Percentiles rank a stretch among this genome's conserved stretches.
Conservation (phyloP, 1,284 basidiomycete genomes). For the Trametes polyzona region DNA sequence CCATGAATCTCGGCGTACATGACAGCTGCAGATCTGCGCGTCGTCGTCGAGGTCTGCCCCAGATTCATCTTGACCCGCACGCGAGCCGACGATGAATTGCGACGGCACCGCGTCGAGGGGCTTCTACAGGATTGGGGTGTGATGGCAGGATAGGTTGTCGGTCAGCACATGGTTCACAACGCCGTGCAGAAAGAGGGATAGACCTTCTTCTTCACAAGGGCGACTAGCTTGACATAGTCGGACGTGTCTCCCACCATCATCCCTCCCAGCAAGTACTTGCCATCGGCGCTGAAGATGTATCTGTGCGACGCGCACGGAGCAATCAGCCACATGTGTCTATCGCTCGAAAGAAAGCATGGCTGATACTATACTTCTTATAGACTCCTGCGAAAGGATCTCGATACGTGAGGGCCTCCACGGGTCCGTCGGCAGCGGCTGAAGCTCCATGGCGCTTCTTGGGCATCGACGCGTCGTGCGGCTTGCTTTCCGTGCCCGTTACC, state of each 20-base stretch:
- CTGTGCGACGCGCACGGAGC: constrained; percentile 25
- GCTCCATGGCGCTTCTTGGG: constrained; percentile 35
- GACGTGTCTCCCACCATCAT: constrained; percentile 83
- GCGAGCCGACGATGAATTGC: constrained; percentile 64
- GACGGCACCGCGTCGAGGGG: constrained; percentile 66
- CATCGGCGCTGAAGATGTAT: constrained; percentile 77
- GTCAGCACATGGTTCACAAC: neutral
- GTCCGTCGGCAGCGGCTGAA: constrained; percentile 41
- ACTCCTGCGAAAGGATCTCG: constrained; percentile 71
- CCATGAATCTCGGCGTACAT: constrained; percentile 38
- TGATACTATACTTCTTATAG: constrained; percentile 65
- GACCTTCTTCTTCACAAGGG: constrained; percentile 74
- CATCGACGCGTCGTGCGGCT: constrained; percentile 29
- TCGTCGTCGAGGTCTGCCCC: constrained; percentile 75
- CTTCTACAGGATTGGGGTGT: constrained; percentile 48
- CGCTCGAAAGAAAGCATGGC: neutral
- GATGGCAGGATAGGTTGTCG: constrained; percentile 6
- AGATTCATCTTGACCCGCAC: constrained; percentile 55
- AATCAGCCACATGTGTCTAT: neutral
- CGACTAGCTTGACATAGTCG: constrained; percentile 73
- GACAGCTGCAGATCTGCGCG: constrained; percentile 72
- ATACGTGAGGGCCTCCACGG: constrained; percentile 69
- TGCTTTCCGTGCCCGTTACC: constrained; percentile 4
- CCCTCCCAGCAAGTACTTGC: constrained; percentile 74
- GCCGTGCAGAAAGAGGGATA: constrained; percentile 11